Evolutionary conservation across 257 asterid species (phyloP).

Genomic region (Nemophila menziesii): DNA sequence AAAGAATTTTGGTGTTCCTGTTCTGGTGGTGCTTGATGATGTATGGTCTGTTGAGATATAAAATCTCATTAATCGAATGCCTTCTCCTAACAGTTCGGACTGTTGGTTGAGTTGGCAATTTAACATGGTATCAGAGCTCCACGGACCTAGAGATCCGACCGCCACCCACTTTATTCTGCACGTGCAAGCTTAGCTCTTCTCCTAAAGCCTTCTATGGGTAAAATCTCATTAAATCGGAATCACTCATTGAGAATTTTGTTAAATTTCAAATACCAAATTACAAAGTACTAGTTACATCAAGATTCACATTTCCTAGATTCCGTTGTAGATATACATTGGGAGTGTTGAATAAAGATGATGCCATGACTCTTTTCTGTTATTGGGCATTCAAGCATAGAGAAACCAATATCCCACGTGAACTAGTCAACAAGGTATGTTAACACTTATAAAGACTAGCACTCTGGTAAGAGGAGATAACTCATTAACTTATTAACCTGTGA

Average conservation of each 20-base stretch:
- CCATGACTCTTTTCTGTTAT: slow-evolving; percentile 18
- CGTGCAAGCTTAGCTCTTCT: no score
- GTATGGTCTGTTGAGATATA: slow-evolving; percentile 24
- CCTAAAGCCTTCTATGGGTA: no score
- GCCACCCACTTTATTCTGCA: no score
- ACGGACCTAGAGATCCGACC: no score
- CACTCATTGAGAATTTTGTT: slow-evolving; percentile 15
- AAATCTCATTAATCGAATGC: no score
- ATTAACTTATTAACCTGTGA: no score
- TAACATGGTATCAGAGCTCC: no score
- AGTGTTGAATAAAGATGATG: slow-evolving; percentile 15
- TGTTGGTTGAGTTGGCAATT: no score
- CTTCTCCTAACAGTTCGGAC: no score
- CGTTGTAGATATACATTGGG: slow-evolving; percentile 20
- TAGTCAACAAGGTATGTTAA: slow-evolving; percentile 25
- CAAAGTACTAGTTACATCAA: slow-evolving; percentile 26
- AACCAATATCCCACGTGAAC: slow-evolving; percentile 12
- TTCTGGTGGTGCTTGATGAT: slow-evolving; percentile 28
- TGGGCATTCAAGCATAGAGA: slow-evolving; percentile 19
- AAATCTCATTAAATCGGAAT: no score
- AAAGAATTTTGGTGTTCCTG: slow-evolving; percentile 5
- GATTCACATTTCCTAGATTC: slow-evolving; percentile 16
- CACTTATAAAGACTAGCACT: no score
- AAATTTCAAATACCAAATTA: slow-evolving; percentile 8
- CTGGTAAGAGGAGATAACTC: no score